Evolutionary conservation across 192 early-diverging fungal species (phyloP).

Genomic region (Backusella morwellensis): DNA sequence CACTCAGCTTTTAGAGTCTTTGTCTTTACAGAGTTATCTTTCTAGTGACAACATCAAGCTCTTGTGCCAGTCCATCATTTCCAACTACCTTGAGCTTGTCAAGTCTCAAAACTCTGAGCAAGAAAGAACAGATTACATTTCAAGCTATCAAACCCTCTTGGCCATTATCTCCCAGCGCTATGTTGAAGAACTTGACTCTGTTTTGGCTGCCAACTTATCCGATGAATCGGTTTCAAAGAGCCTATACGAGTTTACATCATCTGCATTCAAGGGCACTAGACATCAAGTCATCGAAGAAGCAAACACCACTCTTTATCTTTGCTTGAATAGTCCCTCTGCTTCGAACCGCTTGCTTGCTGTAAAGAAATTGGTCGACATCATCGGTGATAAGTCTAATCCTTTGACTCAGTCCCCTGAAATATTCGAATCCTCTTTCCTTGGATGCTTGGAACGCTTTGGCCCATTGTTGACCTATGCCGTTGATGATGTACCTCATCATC

Average conservation of each 20-base stretch:
- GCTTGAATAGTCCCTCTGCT: conserved; percentile 71
- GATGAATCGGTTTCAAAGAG: conserved; percentile 24
- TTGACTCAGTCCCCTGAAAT: conserved; percentile 27
- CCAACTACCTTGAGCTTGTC: conserved; percentile 30
- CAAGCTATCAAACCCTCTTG: conserved; percentile 31
- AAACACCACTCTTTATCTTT: conserved; percentile 78
- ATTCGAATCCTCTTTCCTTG: conserved; percentile 30
- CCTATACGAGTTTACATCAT: conserved; percentile 56
- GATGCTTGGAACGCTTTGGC: conserved; percentile 34
- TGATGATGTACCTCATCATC: conserved; percentile 32
- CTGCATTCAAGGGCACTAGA: conserved; percentile 56
- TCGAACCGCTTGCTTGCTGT: conserved; percentile 70
- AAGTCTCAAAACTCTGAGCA: conserved; percentile 13
- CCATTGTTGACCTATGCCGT: conserved; percentile 34
- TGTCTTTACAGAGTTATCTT: conserved; percentile 34
- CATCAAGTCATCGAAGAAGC: conserved; percentile 64
- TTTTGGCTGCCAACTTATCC: conserved; percentile 38
- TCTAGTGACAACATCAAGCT: conserved; percentile 32
- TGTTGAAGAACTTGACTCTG: conserved; percentile 41
- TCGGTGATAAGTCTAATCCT: conserved; percentile 36
- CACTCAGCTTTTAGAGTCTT: conserved; percentile 31
- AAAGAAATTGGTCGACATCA: conserved; percentile 59
- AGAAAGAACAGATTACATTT: conserved; percentile 14
- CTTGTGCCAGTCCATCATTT: conserved; percentile 38
- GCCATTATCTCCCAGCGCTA: conserved; percentile 38